phyloP scores from a whole-genome alignment of 768 basidiomycete species.

The Boletus bicolor region DNA sequence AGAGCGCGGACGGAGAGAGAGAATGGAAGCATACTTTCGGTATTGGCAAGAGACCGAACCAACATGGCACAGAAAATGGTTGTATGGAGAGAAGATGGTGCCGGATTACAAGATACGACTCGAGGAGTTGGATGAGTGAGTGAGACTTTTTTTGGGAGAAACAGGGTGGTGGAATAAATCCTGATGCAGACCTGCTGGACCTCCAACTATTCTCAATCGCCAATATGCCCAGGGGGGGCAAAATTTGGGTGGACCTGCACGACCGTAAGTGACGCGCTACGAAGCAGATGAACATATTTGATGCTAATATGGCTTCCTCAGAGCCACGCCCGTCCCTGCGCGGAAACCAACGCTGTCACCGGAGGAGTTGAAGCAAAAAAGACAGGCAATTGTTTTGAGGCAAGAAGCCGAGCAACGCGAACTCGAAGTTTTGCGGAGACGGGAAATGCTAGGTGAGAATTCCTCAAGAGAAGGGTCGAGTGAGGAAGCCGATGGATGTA shows the following conservation, averaged over 20 bases:
- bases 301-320: not conserved
- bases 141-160: not conserved
- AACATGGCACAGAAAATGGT: slow-evolving; percentile 25
- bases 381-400: slow-evolving; percentile 9
- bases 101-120: not conserved
- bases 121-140: slow-evolving; percentile 2
- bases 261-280: slow-evolving; percentile 2
- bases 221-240: not conserved
- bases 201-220: not conserved
- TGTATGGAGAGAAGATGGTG: slow-evolving; percentile 15
- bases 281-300: not conserved
- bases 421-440: not conserved
- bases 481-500: not conserved
- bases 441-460: not conserved
- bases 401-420: slow-evolving; percentile 15
- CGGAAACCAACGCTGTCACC: slow-evolving; percentile 1
- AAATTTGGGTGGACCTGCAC: not conserved
- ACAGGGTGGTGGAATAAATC: not conserved
- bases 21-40: slow-evolving; percentile 27
- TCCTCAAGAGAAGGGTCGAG: not conserved
- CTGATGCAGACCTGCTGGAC: slow-evolving; percentile 8
- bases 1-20: slow-evolving; percentile 23
- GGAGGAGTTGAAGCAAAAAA: slow-evolving; percentile 4
- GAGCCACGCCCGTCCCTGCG: not conserved
- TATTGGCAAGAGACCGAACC: slow-evolving; percentile 28